Evolutionary conservation across 768 basidiomycete species (phyloP).

Genomic region (Russula emetica): DNA sequence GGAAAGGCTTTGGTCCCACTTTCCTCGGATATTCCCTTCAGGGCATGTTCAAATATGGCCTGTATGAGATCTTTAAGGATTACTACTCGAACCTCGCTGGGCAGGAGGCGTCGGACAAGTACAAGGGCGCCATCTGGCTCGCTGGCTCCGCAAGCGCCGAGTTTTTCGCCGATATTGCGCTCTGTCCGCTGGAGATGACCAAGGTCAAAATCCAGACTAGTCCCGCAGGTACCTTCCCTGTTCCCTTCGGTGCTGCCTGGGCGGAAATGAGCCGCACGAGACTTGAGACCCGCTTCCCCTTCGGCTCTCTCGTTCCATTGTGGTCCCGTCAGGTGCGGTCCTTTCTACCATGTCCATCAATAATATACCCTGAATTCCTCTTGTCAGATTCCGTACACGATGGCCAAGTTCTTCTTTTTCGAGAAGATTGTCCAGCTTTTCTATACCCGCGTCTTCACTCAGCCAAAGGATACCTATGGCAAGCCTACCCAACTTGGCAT

Average conservation of each 20-base stretch:
- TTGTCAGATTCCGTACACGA: slow-evolving; percentile 89
- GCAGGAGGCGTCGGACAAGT: slow-evolving; percentile 70
- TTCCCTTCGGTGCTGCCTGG: slow-evolving; percentile 65
- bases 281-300: slow-evolving; percentile 75
- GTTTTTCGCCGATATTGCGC: slow-evolving; percentile 92
- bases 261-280: slow-evolving; percentile 63
- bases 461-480: slow-evolving; percentile 72
- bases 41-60: slow-evolving; percentile 98
- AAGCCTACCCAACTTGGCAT: slow-evolving; percentile 84
- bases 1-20: slow-evolving; percentile 94
- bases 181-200: slow-evolving; percentile 93
- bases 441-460: slow-evolving; percentile 81
- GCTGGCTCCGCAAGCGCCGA: slow-evolving; percentile 92
- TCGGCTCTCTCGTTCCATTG: slow-evolving; percentile 78
- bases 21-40: slow-evolving; percentile 91
- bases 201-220: slow-evolving; percentile 90
- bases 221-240: slow-evolving; percentile 70
- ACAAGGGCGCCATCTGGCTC: slow-evolving; percentile 90
- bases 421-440: slow-evolving; percentile 84
- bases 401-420: slow-evolving; percentile 98
- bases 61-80: slow-evolving; percentile 97
- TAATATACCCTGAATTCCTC: slow-evolving; percentile 3
- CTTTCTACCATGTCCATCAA: not conserved
- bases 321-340: slow-evolving; percentile 77
- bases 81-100: slow-evolving; percentile 84